Base-by-base conservation (phyloP, 2,329 filamentous ascomycete species). In the Setomelanomma holmii region DNA sequence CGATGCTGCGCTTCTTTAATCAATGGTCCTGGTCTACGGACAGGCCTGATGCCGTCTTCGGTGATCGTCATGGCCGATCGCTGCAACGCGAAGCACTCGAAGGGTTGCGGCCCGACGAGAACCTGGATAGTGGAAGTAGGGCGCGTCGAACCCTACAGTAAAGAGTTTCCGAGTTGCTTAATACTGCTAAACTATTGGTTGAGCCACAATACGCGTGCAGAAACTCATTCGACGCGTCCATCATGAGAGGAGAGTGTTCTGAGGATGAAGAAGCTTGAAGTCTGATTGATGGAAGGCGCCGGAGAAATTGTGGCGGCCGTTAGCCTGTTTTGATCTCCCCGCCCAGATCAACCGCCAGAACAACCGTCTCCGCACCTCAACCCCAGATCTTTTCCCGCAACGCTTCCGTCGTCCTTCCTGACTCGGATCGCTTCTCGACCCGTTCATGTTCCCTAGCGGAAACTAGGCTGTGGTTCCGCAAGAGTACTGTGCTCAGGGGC, bases 221-320 rank as follows among this genome's bases (percentile, higher is more conserved):
- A 30, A 30, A 30, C 10, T 30, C 10, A 14, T n/a, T 20, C 4
- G 2, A 14, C 27, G 16, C 27, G 16, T 35, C 10, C 12, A 7
- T n/a, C 10, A 35, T 16, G 14, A 34, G 12, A 30, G n/a, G 14
- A 52, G 20, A 6, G 39, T 22, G 11, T 11, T 10, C 34, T 34
- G n/a, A 41, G 40, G 30, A 21, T 20, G 19, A 49, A 21, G 24
- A 22, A 33, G 24, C 27, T 19, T 49, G 39, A 17, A 21, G 38
- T 51, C 44, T 63, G 53, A 67, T 67, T 67, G 64, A 61, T 53
- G 64, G 64, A 66, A 67, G 61, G 27, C 27, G 27, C 27, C 27
- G 27, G 27, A 30, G 27, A 30, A 67, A 50, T 60, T 43, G 56
- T 58, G 51, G 58, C 60, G 58, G 58, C 5, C 56, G 46, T 57